A percentile compares a stretch with the other conserved stretches of the same genome.
These are phyloP conservation scores for Aureobasidium pullulans DNA, from an alignment of 2,329 filamentous ascomycete species.

Conservation along the genomic window DNA sequence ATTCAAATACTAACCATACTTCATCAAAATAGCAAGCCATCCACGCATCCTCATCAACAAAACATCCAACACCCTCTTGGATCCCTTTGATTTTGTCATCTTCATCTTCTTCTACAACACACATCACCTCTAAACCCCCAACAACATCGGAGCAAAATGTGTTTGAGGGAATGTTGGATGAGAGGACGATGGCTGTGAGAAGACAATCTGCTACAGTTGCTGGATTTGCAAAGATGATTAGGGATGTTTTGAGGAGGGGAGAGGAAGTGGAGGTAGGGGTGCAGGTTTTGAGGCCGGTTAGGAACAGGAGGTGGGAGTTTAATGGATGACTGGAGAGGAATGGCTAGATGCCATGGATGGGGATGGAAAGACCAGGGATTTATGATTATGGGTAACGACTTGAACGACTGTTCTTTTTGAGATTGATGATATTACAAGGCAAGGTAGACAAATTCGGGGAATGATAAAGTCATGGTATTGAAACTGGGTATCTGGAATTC, in stretches of 20 bases:
- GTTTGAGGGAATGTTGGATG: background rate
- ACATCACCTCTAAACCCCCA: background rate
- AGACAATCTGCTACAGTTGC: background rate
- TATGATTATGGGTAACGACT: background rate
- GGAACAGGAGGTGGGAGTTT: slow-evolving; percentile 1
- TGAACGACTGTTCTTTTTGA: background rate
- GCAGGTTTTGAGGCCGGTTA: background rate
- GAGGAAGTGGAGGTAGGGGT: background rate
- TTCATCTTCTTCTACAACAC: too few species aligned
- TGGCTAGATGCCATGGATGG: background rate
- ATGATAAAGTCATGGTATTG: background rate
- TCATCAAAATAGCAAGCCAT: background rate
- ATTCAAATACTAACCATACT: too few species aligned
- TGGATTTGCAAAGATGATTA: background rate
- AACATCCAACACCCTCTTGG: background rate
- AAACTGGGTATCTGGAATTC: background rate
- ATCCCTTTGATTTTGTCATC: too few species aligned
- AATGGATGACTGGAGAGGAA: background rate
- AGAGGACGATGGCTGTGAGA: slow-evolving; percentile 4
- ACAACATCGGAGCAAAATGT: background rate
- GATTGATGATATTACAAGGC: background rate
- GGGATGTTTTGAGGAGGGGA: too few species aligned
- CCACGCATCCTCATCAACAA: background rate
- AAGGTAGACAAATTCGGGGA: background rate
- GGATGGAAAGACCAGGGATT: background rate